These are phyloP conservation scores for Lachnellula subtilissima DNA, from an alignment of 2,329 filamentous ascomycete genomes.

Conservation along the genomic window DNA sequence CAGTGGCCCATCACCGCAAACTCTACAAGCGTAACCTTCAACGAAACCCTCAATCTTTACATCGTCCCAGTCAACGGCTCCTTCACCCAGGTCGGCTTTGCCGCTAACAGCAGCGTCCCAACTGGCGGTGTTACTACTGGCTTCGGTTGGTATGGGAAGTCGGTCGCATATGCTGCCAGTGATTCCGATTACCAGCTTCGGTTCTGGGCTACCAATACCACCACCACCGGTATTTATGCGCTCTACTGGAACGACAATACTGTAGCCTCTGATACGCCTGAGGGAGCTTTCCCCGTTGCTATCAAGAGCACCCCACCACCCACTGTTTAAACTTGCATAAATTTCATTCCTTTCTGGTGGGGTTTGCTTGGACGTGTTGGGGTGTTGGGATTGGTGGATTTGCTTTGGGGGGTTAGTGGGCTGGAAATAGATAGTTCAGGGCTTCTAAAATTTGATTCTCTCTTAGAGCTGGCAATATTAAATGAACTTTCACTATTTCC, in stretches of 20 bases:
- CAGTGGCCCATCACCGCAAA: conserved; percentile 24
- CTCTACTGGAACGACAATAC: conserved; percentile 24
- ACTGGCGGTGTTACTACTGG: conserved; percentile 22
- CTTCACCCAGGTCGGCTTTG: conserved; percentile 28
- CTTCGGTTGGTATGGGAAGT: conserved; percentile 32
- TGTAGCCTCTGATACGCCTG: neutral
- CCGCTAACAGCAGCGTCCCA: conserved; percentile 16
- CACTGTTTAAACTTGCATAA: neutral
- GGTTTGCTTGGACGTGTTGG: neutral
- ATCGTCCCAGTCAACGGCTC: conserved; percentile 24
- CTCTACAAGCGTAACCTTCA: conserved; percentile 20
- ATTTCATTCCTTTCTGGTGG: neutral
- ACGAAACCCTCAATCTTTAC: conserved; percentile 18
- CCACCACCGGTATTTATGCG: conserved; percentile 19
- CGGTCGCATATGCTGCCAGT: conserved; percentile 28
- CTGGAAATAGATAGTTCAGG: neutral
- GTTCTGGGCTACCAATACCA: conserved; percentile 25
- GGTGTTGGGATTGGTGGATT: neutral
- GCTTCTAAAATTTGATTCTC: too few relatives aligned
- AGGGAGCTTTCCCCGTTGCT: conserved; percentile 16
- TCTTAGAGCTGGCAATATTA: too few relatives aligned
- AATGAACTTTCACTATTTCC: too few relatives aligned
- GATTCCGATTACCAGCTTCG: conserved; percentile 20
- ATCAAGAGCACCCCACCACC: conserved; percentile 22
- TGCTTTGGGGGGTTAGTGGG: neutral